A percentile compares a stretch with the other conserved stretches of the same genome.
phyloP scores from a whole-genome alignment of 331 rosid genomes.

The Dryas integrifolia region DNA sequence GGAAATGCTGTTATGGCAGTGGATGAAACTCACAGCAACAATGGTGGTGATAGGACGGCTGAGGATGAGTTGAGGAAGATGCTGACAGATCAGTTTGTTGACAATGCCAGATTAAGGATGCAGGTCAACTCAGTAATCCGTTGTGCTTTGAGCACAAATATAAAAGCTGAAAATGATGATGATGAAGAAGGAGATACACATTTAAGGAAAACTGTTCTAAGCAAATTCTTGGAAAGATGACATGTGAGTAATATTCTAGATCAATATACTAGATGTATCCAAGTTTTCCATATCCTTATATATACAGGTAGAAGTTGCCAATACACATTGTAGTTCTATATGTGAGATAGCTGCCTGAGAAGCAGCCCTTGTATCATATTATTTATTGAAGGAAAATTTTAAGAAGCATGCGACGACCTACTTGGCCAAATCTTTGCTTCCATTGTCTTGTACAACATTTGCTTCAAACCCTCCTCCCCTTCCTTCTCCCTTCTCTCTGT shows the following conservation, averaged over 20 bases:
- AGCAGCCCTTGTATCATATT: neutral
- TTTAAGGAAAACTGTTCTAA: slow-evolving; percentile 52
- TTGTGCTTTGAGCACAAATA: slow-evolving; percentile 48
- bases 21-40: slow-evolving; percentile 30
- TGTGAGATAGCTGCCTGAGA: neutral
- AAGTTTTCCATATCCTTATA: neutral
- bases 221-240: slow-evolving; percentile 65
- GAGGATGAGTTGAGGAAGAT: slow-evolving; percentile 62
- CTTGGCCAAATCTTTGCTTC: no score
- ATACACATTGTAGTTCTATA: neutral
- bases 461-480: no score
- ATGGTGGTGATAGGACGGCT: slow-evolving; percentile 29
- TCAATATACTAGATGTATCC: neutral
- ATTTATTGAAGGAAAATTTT: neutral
- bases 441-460: no score
- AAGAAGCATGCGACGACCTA: no score
- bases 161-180: slow-evolving; percentile 37
- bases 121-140: slow-evolving; percentile 77
- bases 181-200: slow-evolving; percentile 42
- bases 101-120: slow-evolving; percentile 77
- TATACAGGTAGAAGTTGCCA: neutral
- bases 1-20: slow-evolving; percentile 42
- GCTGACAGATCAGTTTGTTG: slow-evolving; percentile 69
- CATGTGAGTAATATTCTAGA: neutral
- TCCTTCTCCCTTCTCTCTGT: no score